These are phyloP conservation scores for Chrysophaeum taylorii DNA, from an alignment of 352 stramenopile species.

Conservation along the genomic window DNA sequence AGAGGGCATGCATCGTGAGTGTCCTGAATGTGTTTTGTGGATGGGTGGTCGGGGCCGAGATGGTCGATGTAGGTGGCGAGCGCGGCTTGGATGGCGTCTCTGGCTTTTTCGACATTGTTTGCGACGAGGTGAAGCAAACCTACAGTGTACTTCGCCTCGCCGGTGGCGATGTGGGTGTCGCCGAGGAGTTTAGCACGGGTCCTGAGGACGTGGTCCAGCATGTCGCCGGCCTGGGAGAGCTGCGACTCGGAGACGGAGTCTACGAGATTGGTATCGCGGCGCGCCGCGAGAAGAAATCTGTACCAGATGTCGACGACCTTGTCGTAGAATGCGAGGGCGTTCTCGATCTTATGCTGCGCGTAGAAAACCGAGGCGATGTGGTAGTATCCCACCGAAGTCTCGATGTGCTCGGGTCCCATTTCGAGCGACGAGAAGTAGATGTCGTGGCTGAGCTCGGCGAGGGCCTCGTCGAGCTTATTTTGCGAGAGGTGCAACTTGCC, in stretches of 20 bases:
- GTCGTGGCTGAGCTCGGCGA: slow-evolving; percentile 42
- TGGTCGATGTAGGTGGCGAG: slow-evolving; percentile 27
- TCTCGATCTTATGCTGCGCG: slow-evolving; percentile 39
- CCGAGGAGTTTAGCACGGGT: slow-evolving; percentile 41
- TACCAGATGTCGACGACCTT: slow-evolving; percentile 59
- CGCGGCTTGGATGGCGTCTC: slow-evolving; percentile 16
- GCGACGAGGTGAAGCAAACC: slow-evolving; percentile 39
- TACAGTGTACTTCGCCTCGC: slow-evolving; percentile 41
- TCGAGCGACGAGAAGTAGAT: slow-evolving; percentile 47
- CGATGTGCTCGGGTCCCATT: slow-evolving; percentile 45
- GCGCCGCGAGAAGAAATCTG: slow-evolving; percentile 45
- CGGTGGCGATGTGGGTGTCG: slow-evolving; percentile 45
- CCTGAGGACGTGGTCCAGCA: slow-evolving; percentile 39
- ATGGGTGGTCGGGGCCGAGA: slow-evolving; percentile 31
- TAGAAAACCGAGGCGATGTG: slow-evolving; percentile 51
- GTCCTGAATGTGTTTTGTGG: slow-evolving; percentile 27
- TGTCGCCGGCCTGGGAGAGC: slow-evolving; percentile 40
- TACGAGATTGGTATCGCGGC: slow-evolving; percentile 27
- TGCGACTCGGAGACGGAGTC: slow-evolving; percentile 37
- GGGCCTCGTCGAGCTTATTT: slow-evolving; percentile 41
- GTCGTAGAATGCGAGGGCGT: slow-evolving; percentile 42
- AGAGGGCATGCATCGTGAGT: background rate
- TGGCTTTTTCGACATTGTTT: slow-evolving; percentile 16
- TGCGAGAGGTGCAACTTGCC: slow-evolving; percentile 49
- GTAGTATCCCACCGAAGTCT: slow-evolving; percentile 47